Evolutionary conservation across 805 yeast genomes (phyloP).

Genomic region (Kazachstania taianensis): DNA sequence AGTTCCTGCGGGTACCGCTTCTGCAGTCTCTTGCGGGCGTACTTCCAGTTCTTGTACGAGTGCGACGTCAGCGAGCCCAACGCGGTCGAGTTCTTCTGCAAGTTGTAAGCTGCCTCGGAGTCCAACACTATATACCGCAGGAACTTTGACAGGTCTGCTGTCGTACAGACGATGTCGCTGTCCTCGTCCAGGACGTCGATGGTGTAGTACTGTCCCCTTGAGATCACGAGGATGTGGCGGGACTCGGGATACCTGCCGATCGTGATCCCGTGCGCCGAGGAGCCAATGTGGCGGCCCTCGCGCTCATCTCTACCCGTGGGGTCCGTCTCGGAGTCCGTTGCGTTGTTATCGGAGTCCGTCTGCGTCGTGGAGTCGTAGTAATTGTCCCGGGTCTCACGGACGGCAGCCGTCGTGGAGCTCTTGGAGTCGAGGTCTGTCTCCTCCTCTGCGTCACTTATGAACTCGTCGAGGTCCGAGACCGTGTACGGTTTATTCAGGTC

Average conservation of each 20-base stretch:
- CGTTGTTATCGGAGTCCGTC: conserved; percentile 6
- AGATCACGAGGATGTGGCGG: conserved; percentile 63
- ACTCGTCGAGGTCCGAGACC: conserved; percentile 34
- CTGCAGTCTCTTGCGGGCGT: conserved; percentile 45
- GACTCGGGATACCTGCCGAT: conserved; percentile 58
- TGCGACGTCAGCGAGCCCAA: conserved; percentile 85
- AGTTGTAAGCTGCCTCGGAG: conserved; percentile 49
- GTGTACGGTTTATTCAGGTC: conserved; percentile 36
- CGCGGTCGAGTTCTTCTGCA: conserved; percentile 46
- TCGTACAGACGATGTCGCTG: conserved; percentile 55
- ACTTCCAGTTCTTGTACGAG: conserved; percentile 75
- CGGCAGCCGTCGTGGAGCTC: not conserved
- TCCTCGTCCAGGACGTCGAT: conserved; percentile 67
- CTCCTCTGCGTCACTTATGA: conserved; percentile 4
- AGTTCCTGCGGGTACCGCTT: conserved; percentile 31
- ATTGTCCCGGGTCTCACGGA: not conserved
- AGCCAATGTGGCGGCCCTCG: too few species aligned
- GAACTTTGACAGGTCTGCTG: conserved; percentile 54
- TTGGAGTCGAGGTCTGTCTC: not conserved
- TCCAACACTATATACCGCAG: conserved; percentile 60
- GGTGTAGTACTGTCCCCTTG: conserved; percentile 80
- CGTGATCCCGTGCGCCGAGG: conserved; percentile 56
- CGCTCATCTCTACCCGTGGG: too few species aligned
- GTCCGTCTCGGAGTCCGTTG: conserved; percentile 6
- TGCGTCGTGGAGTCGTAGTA: not conserved